Evolutionary conservation across 768 basidiomycete species (phyloP).

Genomic region (Tylopilus sp.): DNA sequence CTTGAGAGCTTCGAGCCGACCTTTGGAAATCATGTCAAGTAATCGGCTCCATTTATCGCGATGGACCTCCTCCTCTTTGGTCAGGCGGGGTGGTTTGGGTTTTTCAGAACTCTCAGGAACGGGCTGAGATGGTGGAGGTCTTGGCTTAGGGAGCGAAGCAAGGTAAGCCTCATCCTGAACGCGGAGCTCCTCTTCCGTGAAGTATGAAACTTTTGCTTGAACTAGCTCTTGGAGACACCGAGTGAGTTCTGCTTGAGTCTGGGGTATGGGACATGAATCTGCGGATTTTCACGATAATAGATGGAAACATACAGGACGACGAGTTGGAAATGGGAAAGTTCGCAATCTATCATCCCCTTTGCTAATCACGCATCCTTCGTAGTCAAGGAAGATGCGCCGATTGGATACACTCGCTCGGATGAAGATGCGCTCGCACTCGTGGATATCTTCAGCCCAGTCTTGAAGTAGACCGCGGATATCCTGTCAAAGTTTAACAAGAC

Average conservation of each 20-base stretch:
- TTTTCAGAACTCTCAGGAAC: constrained; percentile 39
- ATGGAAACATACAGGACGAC: constrained; percentile 69
- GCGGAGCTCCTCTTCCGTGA: constrained; percentile 80
- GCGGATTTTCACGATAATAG: not conserved
- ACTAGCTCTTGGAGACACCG: constrained; percentile 87
- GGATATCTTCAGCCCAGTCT: constrained; percentile 87
- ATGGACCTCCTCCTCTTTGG: constrained; percentile 74
- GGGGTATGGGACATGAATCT: constrained; percentile 2
- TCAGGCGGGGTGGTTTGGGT: constrained; percentile 55
- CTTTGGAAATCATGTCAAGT: constrained; percentile 89
- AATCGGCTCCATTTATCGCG: constrained; percentile 82
- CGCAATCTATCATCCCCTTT: constrained; percentile 83
- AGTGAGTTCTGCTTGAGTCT: constrained; percentile 89
- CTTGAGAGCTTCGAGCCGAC: constrained; percentile 75
- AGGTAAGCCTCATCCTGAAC: constrained; percentile 88
- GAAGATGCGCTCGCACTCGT: constrained; percentile 86
- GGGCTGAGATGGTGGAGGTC: constrained; percentile 42
- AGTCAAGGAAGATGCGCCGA: constrained; percentile 85
- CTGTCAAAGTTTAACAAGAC: constrained; percentile 33
- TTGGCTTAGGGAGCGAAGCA: constrained; percentile 84
- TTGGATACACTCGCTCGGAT: constrained; percentile 88
- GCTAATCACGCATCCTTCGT: constrained; percentile 70
- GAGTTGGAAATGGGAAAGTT: constrained; percentile 94
- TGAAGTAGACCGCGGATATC: constrained; percentile 82
- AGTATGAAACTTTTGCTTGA: constrained; percentile 77